Base-by-base conservation (phyloP, 164 flowering plant species). In the Warburgia ugandensis region DNA sequence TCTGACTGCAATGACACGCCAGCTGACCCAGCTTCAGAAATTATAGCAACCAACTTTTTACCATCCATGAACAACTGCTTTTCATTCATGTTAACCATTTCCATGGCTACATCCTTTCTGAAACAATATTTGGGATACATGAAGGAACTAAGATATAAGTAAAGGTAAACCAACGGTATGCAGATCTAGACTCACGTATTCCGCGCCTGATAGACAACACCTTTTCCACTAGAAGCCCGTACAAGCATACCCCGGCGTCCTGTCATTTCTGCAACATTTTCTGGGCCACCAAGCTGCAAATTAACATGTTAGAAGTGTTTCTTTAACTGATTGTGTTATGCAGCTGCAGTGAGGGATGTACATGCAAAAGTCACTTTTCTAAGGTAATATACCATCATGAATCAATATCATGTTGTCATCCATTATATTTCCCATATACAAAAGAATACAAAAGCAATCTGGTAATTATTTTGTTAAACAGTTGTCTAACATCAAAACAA, bases 21-120 rank as follows among this genome's bases (percentile, higher is more conserved):
- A 63, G 99, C 99, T 51, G 99, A 92, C 45, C 97, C 99, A 75
- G 99, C 97, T 75, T 92, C 99, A 52, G 99, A 92, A 25, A 92
- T 92, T 23, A 92, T 78, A 36, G 99, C 94, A 66, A 92, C 74
- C 27, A 88, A 61, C 68, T 92, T 92, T 66, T 86, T 80, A 42
- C 95, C 97, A 58, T 84, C 84, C 99, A 92, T 88, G 67, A 92
- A 92, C 22, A 77, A 78, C 61, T 88, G 86, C 68, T 92, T 92
- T 72, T 88, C 99, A 62, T 88, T 78, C 95, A 92, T 92, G 63
- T 92, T 92, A 33, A 92, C 99, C 97, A 88, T 92, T 69, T 92
- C 99, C 97, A 92, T 79, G 45, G 87, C 68, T 19, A 92, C 77
- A 25, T 88, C 99, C 71, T 92, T 92, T 51, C 99, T 92, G 77